A percentile compares a stretch with the other conserved stretches of the same genome.
These are phyloP conservation scores for Cercospora sesami DNA, from an alignment of 2,329 filamentous ascomycete species.

Conservation along the genomic window DNA sequence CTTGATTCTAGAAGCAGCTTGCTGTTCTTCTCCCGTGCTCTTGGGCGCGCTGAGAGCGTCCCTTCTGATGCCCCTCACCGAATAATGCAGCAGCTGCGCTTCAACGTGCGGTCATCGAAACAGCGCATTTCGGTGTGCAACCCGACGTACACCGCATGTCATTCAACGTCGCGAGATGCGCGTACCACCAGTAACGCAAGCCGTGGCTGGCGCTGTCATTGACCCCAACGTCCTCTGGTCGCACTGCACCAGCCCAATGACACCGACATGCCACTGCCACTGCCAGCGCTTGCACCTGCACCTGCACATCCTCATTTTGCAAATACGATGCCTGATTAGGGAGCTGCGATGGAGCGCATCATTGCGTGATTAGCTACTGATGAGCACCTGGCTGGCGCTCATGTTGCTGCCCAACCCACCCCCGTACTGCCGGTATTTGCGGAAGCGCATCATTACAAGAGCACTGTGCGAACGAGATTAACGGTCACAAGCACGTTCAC, in stretches of 20 bases:
- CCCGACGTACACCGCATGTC: background rate
- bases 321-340: background rate
- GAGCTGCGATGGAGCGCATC: background rate
- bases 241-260: background rate
- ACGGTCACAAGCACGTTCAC: background rate
- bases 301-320: background rate
- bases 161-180: background rate
- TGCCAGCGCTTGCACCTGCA: background rate
- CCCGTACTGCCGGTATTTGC: background rate
- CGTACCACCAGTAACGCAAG: background rate
- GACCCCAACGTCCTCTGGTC: background rate
- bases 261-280: background rate
- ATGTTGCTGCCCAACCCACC: constrained; percentile 2
- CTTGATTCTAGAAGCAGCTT: background rate
- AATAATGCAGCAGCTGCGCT: background rate
- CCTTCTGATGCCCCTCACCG: background rate
- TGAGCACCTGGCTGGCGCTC: background rate
- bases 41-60: background rate
- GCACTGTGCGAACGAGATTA: background rate
- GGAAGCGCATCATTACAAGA: background rate
- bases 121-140: background rate
- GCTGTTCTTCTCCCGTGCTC: background rate
- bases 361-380: background rate
- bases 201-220: too few species aligned
- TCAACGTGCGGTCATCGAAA: background rate